Evolutionary conservation across 176 grass and related monocot species (phyloP), one percentile per base, ranked within the genome.

Genomic region (Zea luxurians): DNA sequence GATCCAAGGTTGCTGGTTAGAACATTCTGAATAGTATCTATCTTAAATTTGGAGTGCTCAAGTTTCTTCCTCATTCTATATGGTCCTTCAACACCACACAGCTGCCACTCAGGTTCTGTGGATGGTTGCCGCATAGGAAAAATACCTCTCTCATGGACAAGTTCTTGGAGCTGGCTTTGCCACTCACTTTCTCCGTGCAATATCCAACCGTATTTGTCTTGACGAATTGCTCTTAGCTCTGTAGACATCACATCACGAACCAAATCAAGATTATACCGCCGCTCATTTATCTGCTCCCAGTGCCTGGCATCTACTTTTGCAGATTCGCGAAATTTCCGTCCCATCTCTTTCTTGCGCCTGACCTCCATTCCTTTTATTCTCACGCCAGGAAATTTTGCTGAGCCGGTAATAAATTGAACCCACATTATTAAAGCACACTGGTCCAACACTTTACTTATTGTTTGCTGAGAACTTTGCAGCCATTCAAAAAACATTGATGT

Each of bases 181-280:
- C 96, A 99, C 71, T 99, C 96, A 58, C 89, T 95, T 89, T 99
- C 96, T 74, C 88, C 92, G 85, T 99, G 96, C 64, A 99, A 85
- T 75, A 99, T 91, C 96, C 96, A 99, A 48, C 96, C 96, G 73
- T 96, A 99, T 86, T 99, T 99, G 73, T 99, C 96, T 78, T 99
- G 96, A 57, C 92, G 90, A 84, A 99, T 93, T 72, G 88, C 82
- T 68, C 92, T 96, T 55, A 99, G 92, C 55, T 95, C 70, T 70
- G 96, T 96, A 27, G 96, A 99, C 96, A 99, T 95, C 60, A 85
- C 65, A 87, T 99, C 92, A 74, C 96, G 92, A 80, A 90, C 83
- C 50, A 86, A 86, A 79, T 99, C 92, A 69, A 99, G 92, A 86
- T 73, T 88, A 68, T 90, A 82, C 48, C 96, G 88, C 72, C 90